These are phyloP conservation scores for Chrysanthemum seticuspe DNA, from an alignment of 129 eudicot genomes.

Conservation along the genomic window DNA sequence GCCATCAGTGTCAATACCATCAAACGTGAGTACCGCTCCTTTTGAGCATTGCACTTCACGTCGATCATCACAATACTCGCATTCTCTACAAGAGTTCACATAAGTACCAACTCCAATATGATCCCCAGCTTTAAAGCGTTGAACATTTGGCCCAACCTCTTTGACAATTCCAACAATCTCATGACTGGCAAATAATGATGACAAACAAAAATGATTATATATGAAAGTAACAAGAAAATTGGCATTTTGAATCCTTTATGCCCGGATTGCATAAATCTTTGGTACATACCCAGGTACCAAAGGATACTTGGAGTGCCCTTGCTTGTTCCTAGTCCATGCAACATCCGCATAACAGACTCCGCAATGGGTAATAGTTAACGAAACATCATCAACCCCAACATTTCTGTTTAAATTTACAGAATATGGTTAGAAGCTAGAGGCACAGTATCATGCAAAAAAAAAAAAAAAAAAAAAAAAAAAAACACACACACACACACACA, in stretches of 20 bases:
- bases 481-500: too few relatives aligned
- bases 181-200: constrained; percentile 48
- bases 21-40: constrained; percentile 69
- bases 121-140: constrained; percentile 65
- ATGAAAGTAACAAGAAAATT: background rate
- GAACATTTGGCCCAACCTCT: constrained; percentile 66
- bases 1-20: constrained; percentile 76
- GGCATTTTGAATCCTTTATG: constrained; percentile 1
- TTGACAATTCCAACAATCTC: constrained; percentile 90
- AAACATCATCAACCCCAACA: constrained; percentile 71
- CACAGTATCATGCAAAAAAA: background rate
- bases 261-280: background rate
- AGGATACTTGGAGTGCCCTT: constrained; percentile 77
- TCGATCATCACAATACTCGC: constrained; percentile 65
- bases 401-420: constrained; percentile 45
- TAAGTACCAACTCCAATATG: constrained; percentile 92
- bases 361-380: constrained; percentile 60
- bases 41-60: constrained; percentile 72
- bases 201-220: background rate
- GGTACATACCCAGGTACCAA: constrained; percentile 83
- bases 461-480: background rate
- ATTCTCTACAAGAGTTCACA: constrained; percentile 89
- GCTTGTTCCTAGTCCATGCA: constrained; percentile 66
- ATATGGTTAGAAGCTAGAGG: background rate
- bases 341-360: constrained; percentile 96